Percentiles rank a stretch among this genome's conserved stretches.
Evolutionary conservation across 73 alveolate genomes (phyloP).

Genomic region (Tetrahymena malaccensis): DNA sequence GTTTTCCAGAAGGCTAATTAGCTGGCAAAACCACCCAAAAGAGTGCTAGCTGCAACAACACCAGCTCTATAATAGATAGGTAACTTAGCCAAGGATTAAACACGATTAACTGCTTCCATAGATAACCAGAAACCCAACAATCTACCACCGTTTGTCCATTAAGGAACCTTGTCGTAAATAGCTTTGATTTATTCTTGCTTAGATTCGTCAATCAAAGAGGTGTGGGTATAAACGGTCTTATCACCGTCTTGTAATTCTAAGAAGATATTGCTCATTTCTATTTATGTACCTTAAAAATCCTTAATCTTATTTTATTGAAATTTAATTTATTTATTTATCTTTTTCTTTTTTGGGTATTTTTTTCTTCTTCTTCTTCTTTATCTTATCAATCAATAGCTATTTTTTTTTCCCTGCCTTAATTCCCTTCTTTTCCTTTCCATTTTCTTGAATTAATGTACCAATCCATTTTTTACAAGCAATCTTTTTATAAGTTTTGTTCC

Average conservation of each 20-base stretch:
- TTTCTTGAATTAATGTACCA: not conserved
- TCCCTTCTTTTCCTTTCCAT: not conserved
- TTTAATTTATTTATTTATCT: not conserved
- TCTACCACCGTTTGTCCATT: slow-evolving; percentile 12
- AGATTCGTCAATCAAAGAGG: slow-evolving; percentile 10
- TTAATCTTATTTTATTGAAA: not conserved
- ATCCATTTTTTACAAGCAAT: not conserved
- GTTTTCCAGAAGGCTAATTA: not conserved
- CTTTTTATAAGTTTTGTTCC: not conserved
- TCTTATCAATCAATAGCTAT: not conserved
- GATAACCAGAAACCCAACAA: slow-evolving; percentile 3
- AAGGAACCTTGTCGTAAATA: not conserved
- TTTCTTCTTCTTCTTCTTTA: not conserved
- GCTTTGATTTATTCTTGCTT: slow-evolving; percentile 4
- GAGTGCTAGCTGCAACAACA: slow-evolving; percentile 16
- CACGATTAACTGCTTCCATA: slow-evolving; percentile 34
- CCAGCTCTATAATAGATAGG: slow-evolving; percentile 38
- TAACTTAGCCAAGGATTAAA: slow-evolving; percentile 1
- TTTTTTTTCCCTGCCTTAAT: not conserved
- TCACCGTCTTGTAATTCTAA: not conserved
- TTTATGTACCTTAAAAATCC: not conserved
- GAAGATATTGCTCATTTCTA: not conserved
- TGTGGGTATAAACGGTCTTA: slow-evolving; percentile 37
- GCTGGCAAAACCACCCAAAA: slow-evolving; percentile 6
- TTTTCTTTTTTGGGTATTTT: not conserved